Evolutionary conservation across 805 yeast species (phyloP), one percentile per base, ranked within the genome.

Genomic region (Zygosaccharomyces gambellarensis): DNA sequence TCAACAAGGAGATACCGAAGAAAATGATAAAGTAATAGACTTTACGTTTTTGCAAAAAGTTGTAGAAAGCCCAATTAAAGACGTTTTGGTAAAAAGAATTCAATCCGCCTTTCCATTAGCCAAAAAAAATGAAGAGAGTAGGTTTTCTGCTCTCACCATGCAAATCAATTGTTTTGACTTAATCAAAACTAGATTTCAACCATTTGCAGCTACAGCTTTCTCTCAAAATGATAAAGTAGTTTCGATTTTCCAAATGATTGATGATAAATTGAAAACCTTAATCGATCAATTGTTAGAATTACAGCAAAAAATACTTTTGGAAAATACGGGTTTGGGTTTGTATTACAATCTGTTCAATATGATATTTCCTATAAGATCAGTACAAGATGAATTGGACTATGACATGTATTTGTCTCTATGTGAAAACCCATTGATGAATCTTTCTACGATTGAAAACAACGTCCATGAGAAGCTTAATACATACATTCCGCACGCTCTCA

Each of bases 341-440:
- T 80, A 78, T 56, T 80, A 74, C 61, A 85, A 83, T 60, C 65
- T 85, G 44, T 71, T 84, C 50, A 82, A 83, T 58, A 81, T 85
- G 85, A 82, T 86, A n/a, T 82, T 79, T 64, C 84, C 86, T 11
- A 65, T 83, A 17, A 74, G 69, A 21, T 70, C 73, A 29, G 70
- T 74, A 7, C 66, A 71, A 54, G 74, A 72, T 46, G 86, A 81
- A 46, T 80, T 81, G 25, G 77, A 85, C 46, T 80, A 79, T 28
- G 75, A 80, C 21, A 74, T 85, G 60, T 87, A 86, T 63, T 71
- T 80, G 49, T 85, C 90, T 1, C 75, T 84, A 14, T 66, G 68
- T 2, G 90, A 85, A 55, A 84, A 84, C 61, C 77, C 72, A 23
- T 57, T 68, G 23, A 75, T 74, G 34, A 67, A 71, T 6, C 67